These are phyloP conservation scores for Penicillium simplicissimum DNA, from an alignment of 495 filamentous ascomycete species.

Conservation along the genomic window DNA sequence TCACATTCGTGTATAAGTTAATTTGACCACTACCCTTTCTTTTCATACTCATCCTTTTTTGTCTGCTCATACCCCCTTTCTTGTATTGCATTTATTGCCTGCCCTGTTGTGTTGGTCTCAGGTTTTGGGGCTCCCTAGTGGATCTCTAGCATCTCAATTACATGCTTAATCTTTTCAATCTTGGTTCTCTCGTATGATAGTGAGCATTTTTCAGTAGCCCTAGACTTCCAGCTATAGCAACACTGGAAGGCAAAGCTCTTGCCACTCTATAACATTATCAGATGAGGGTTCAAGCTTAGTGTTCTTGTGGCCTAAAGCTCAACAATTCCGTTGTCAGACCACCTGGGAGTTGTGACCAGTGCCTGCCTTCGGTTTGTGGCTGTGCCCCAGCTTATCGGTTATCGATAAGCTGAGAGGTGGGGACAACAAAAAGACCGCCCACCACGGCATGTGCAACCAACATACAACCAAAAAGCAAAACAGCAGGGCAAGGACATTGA, in stretches of 20 bases:
- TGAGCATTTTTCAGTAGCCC: background rate
- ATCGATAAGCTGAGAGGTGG: constrained; percentile 19
- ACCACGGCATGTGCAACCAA: background rate
- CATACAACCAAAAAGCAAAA: background rate
- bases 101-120: constrained; percentile 30
- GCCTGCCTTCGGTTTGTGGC: no score
- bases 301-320: background rate
- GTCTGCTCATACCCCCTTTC: constrained; percentile 32
- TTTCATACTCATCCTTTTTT: constrained; percentile 21
- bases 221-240: background rate
- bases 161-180: constrained; percentile 8
- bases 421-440: constrained; percentile 11
- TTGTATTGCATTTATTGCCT: constrained; percentile 34
- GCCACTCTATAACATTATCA: background rate
- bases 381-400: constrained; percentile 1
- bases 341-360: background rate
- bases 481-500: constrained; percentile 2
- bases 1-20: constrained; percentile 40
- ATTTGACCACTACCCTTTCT: constrained; percentile 27
- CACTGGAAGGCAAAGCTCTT: background rate
- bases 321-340: background rate
- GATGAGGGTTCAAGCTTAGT: background rate
- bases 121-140: constrained; percentile 21
- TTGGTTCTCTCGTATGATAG: background rate
- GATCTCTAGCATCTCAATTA: constrained; percentile 28